A percentile compares a stretch with the other conserved stretches of the same genome.
Evolutionary conservation across 2,329 filamentous ascomycete genomes (phyloP).

Genomic region (Lachnellula subtilissima): DNA sequence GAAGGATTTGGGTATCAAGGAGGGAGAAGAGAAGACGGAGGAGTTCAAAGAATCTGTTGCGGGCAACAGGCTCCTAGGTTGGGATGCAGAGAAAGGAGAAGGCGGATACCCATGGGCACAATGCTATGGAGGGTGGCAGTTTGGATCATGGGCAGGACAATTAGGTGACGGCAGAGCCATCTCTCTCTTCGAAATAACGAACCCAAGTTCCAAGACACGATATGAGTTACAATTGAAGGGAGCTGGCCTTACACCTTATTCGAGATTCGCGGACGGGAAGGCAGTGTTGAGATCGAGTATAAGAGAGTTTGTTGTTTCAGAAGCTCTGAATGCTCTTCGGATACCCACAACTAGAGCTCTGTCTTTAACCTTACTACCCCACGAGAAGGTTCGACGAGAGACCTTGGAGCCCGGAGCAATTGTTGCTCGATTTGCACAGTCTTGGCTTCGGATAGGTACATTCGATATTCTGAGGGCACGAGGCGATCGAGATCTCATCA

Average conservation of each 20-base stretch:
- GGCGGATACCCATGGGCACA: slow-evolving; percentile 96
- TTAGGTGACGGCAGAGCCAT: slow-evolving; percentile 93
- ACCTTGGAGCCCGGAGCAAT: slow-evolving; percentile 85
- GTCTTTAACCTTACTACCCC: slow-evolving; percentile 71
- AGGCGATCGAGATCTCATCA: slow-evolving; percentile 69
- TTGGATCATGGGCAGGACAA: slow-evolving; percentile 91
- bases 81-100: slow-evolving; percentile 59
- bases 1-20: slow-evolving; percentile 70
- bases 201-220: slow-evolving; percentile 61
- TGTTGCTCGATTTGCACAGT: slow-evolving; percentile 84
- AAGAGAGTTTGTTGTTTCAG: slow-evolving; percentile 87
- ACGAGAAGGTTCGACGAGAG: slow-evolving; percentile 71
- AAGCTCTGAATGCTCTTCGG: slow-evolving; percentile 76
- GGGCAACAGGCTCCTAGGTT: slow-evolving; percentile 78
- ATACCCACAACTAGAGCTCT: slow-evolving; percentile 86
- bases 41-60: slow-evolving; percentile 74
- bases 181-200: slow-evolving; percentile 85
- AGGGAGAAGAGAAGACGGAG: slow-evolving; percentile 62
- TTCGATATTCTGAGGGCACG: slow-evolving; percentile 87
- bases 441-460: slow-evolving; percentile 89
- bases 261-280: slow-evolving; percentile 91
- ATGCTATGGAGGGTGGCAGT: slow-evolving; percentile 83
- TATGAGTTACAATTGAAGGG: slow-evolving; percentile 96
- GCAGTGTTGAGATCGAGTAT: slow-evolving; percentile 91
- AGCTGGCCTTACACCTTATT: slow-evolving; percentile 89